Evolutionary conservation across 2,329 filamentous ascomycete species (phyloP), one percentile per base, ranked within the genome.

Genomic region (Tolypocladium inflatum): DNA sequence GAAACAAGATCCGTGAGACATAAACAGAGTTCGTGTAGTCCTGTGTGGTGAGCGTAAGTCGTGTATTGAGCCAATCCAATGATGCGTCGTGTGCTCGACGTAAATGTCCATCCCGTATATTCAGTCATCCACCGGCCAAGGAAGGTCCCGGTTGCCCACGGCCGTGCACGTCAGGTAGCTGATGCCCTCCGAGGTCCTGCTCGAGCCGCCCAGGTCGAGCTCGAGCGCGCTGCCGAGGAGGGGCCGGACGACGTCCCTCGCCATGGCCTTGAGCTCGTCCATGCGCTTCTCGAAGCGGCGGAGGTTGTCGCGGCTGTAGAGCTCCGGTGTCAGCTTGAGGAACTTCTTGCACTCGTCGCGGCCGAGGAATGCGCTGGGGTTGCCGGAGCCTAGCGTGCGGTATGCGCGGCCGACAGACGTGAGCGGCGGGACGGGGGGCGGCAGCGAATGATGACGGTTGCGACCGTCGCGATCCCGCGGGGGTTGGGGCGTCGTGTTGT

Each of bases 301-400:
- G 54, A 97, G 73, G 61, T 90, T 93, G n/a, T 97, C 92, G 21
- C 92, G 82, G 51, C 83, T 90, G 74, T 97, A 96, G 9, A 93
- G 73, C 23, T 94, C 88, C 0, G 90, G 88, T 13, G 84, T 87
- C 26, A 93, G 77, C 70, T 96, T 95, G 56, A 97, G 80, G 66
- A 97, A 97, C 26, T 85, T 84, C 73, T 96, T 97, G 69, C 93
- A 88, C 63, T 96, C 92, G 63, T 96, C 91, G 70, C 93, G 91
- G 1, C 78, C 73, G 6, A 97, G 82, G 68, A 94, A 97, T 0
- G 80, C 78, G 0, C 83, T 76, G 17, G 71, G 60, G 4, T 76
- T 76, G 2, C 82, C 76, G 5, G 83, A 81, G 38, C 91, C 91
- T 10, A 97, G 79, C 2, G 88, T 81, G 48, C 90, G 84, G 71